Percentiles rank a stretch among this genome's conserved stretches.
Conservation (phyloP, 2,329 filamentous ascomycete genomes). For the Waltergamsia citrina region DNA sequence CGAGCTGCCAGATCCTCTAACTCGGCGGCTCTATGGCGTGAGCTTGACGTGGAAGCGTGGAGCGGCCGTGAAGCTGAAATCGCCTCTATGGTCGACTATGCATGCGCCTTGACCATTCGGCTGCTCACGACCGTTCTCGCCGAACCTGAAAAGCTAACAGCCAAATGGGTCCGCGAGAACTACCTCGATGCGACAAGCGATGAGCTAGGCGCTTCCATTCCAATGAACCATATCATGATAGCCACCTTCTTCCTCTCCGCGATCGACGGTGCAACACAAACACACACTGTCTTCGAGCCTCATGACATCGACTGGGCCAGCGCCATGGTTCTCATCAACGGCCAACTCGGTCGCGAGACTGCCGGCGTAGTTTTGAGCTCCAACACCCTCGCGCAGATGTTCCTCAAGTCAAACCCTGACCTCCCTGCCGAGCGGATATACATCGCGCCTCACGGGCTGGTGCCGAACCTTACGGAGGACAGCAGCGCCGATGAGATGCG, state of each 20-base stretch:
- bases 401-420: slow-evolving; percentile 2
- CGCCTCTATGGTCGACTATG: slow-evolving; percentile 2
- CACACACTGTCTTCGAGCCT: background rate
- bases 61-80: slow-evolving; percentile 1
- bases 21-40: too few relatives aligned
- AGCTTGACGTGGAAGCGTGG: too few relatives aligned
- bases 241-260: slow-evolving; percentile 4
- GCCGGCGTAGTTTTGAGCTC: slow-evolving; percentile 3
- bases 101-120: background rate
- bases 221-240: slow-evolving; percentile 5
- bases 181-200: slow-evolving; percentile 2
- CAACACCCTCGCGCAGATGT: slow-evolving; percentile 2
- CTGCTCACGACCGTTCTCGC: slow-evolving; percentile 1
- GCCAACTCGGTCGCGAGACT: slow-evolving; percentile 1
- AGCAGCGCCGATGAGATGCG: slow-evolving; percentile 1
- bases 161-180: slow-evolving; percentile 3
- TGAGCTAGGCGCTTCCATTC: slow-evolving; percentile 1
- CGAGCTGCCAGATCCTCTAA: too few relatives aligned
- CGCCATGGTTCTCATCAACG: slow-evolving; percentile 4
- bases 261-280: slow-evolving; percentile 1
- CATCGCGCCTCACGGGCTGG: slow-evolving; percentile 3
- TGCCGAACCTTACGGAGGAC: background rate
- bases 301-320: slow-evolving; percentile 2
- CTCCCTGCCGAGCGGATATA: slow-evolving; percentile 2
- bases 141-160: slow-evolving; percentile 1